Evolutionary conservation across 202 grass and related monocot genomes (phyloP), one percentile per base, ranked within the genome.

Genomic region (Schoenoplectus triqueter): DNA sequence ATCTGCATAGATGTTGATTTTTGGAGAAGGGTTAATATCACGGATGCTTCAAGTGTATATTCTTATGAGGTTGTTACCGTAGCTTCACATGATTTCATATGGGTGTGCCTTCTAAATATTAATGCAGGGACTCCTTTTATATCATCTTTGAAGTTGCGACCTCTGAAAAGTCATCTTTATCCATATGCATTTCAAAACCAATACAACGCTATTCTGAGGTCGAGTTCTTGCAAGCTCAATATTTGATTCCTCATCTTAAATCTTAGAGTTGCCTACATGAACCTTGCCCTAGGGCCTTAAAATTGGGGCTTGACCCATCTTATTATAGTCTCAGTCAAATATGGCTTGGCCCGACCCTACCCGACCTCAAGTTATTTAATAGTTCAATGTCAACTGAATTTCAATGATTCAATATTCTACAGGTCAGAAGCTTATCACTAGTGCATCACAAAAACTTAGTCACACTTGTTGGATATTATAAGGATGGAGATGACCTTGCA

Each of bases 391-490:
- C 18, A 5, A 11, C 13, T 3, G 5, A 14, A 60, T 79, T 79
- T 42, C 47, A 44, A 6, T 59, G 19, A 78, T 78, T 79, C 7
- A 40, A 39, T 61, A 0, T 62, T 79, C 62, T 15, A 57, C 85
- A 90, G 88, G 88, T 73, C 18, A 50, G 71, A 39, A 83, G 67
- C 70, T 87, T 90, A 64, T 66, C 85, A 22, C 67, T 78, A 50
- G 71, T 86, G 40, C 81, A 84, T 70, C 88, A 90, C 59, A 84
- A 73, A 22, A 87, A 90, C 56, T 49, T 90, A 15, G 80, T 87
- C n/a, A 64, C 74, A 47, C 64, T 90, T 49, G 44, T 90, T 74
- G 85, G 88, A 14, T 90, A 90, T 70, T 90, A 85, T 45, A 81
- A 80, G 10, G 85, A 90, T 73, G 81, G 49, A 8, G 56, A 81